These are phyloP conservation scores for Citrus trifoliata DNA, from an alignment of 345 rosid genomes.

Conservation along the genomic window DNA sequence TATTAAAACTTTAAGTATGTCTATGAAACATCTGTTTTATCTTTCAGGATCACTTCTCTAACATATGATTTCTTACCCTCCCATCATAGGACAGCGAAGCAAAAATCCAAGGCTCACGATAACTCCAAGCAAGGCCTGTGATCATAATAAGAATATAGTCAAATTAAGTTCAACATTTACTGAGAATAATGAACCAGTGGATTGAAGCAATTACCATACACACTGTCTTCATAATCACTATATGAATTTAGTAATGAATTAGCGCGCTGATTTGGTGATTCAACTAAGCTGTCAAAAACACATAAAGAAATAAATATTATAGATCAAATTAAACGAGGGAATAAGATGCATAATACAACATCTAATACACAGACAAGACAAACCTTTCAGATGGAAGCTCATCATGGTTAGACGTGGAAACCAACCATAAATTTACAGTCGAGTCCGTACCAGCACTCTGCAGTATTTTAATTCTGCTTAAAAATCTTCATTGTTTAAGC, in stretches of 20 bases:
- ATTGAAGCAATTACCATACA: slow-evolving; percentile 54
- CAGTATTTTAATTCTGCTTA: slow-evolving; percentile 18
- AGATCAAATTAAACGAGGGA: slow-evolving; percentile 9
- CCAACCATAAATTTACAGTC: slow-evolving; percentile 78
- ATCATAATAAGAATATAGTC: slow-evolving; percentile 15
- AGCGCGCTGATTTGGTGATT: slow-evolving; percentile 27
- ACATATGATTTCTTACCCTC: slow-evolving; percentile 48
- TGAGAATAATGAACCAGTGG: background rate
- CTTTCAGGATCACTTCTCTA: background rate
- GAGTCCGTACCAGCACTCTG: slow-evolving; percentile 98
- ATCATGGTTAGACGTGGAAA: slow-evolving; percentile 45
- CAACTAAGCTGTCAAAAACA: slow-evolving; percentile 33
- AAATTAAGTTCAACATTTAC: slow-evolving; percentile 7
- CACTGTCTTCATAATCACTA: slow-evolving; percentile 86
- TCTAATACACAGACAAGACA: background rate
- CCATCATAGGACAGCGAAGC: slow-evolving; percentile 94
- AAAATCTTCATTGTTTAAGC: slow-evolving; percentile 9
- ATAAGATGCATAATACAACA: background rate
- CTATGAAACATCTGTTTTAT: background rate
- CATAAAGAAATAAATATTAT: background rate
- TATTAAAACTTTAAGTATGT: background rate
- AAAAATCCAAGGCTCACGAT: slow-evolving; percentile 83
- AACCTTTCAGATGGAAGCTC: slow-evolving; percentile 53
- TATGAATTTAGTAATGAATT: slow-evolving; percentile 61
- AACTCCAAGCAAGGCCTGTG: slow-evolving; percentile 90